phyloP scores from a whole-genome alignment of 2,329 filamentous ascomycete species.

The Cladophialophora immunda region DNA sequence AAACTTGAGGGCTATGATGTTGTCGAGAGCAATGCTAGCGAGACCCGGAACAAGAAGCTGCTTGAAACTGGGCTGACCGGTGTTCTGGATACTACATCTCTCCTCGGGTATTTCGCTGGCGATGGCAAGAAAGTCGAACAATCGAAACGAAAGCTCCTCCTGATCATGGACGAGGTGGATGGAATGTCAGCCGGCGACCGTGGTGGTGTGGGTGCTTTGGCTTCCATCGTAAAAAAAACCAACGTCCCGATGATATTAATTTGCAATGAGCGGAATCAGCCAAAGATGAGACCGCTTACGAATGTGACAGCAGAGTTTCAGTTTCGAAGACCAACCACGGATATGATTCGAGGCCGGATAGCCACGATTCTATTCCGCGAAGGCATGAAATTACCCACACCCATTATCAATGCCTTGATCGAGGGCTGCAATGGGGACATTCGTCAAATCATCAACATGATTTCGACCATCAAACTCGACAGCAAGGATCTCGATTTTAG shows the following conservation, averaged over 20 bases:
- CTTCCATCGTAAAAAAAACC: slow-evolving; percentile 94
- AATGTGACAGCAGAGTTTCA: slow-evolving; percentile 82
- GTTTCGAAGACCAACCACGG: slow-evolving; percentile 88
- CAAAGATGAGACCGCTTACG: slow-evolving; percentile 99
- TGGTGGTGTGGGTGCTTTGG: slow-evolving; percentile 91
- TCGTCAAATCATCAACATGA: slow-evolving; percentile 98
- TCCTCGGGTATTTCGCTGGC: slow-evolving; percentile 87
- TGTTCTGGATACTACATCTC: slow-evolving; percentile 90
- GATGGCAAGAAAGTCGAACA: slow-evolving; percentile 81
- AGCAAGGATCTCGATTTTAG: slow-evolving; percentile 74
- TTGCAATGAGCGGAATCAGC: slow-evolving; percentile 90
- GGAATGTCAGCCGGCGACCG: slow-evolving; percentile 98
- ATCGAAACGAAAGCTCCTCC: slow-evolving; percentile 88
- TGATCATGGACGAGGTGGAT: slow-evolving; percentile 99
- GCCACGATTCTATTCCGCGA: slow-evolving; percentile 96
- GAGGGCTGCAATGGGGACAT: slow-evolving; percentile 97
- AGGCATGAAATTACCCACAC: slow-evolving; percentile 81
- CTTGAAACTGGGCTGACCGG: slow-evolving; percentile 89
- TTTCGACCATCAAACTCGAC: slow-evolving; percentile 91
- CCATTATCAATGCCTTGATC: slow-evolving; percentile 90
- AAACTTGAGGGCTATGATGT: slow-evolving; percentile 93
- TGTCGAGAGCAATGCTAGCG: slow-evolving; percentile 94
- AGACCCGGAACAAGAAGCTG: slow-evolving; percentile 93
- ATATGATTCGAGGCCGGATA: slow-evolving; percentile 89
- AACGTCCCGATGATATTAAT: slow-evolving; percentile 95